phyloP scores from a whole-genome alignment of 352 stramenopile species.

The Blastocystis sp. region DNA sequence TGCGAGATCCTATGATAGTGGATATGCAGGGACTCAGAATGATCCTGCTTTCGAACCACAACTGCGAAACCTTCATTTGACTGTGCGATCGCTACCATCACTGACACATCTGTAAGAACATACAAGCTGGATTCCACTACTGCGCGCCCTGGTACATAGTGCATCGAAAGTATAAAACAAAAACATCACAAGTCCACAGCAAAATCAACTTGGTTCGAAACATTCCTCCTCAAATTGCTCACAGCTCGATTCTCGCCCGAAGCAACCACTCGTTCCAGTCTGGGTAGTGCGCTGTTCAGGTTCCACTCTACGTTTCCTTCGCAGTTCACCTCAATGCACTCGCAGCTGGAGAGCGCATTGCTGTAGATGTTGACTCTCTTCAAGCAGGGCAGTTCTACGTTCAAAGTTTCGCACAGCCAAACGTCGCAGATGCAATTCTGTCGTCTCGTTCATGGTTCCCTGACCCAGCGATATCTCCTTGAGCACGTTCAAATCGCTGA shows the following conservation, averaged over 20 bases:
- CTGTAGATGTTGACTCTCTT: not conserved
- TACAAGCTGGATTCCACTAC: conserved; percentile 3
- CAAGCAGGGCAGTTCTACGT: not conserved
- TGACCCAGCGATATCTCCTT: not conserved
- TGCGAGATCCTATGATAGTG: conserved; percentile 12
- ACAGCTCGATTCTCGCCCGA: not conserved
- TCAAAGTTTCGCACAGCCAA: not conserved
- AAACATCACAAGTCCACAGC: not conserved
- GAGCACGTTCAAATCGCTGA: not conserved
- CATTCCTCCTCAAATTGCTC: not conserved
- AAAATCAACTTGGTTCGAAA: too few species aligned
- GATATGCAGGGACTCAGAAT: not conserved
- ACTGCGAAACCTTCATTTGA: not conserved
- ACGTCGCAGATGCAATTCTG: not conserved
- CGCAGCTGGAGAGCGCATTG: not conserved
- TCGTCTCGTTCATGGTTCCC: not conserved
- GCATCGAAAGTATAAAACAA: not conserved
- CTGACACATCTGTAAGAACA: not conserved
- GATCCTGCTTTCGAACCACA: not conserved
- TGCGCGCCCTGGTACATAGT: not conserved
- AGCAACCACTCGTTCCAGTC: not conserved
- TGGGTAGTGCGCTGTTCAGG: not conserved
- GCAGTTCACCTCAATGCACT: not conserved
- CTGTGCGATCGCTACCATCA: not conserved
- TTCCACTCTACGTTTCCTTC: not conserved